A percentile compares a stretch with the other conserved stretches of the same genome.
Evolutionary conservation across 495 filamentous ascomycete species (phyloP).

Genomic region (Hypoxylon fragiforme): DNA sequence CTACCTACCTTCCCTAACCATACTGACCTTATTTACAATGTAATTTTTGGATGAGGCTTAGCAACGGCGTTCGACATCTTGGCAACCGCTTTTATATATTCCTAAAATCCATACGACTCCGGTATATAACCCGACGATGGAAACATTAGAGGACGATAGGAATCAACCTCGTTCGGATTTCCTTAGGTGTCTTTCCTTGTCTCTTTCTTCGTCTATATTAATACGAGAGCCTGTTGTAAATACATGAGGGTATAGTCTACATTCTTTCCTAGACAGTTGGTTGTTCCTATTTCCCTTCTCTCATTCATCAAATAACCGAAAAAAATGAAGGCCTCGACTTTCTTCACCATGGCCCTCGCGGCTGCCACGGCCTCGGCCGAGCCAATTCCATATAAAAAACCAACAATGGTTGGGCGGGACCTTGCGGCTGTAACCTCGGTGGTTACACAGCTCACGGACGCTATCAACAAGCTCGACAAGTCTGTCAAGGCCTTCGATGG

Average conservation of each 20-base stretch:
- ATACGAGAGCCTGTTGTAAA: conserved; percentile 1
- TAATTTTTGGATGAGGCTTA: conserved; percentile 13
- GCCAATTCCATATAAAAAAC: conserved; percentile 25
- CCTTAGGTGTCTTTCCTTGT: conserved; percentile 7
- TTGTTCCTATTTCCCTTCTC: conserved; percentile 8
- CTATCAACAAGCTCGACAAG: conserved; percentile 41
- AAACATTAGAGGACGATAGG: not conserved
- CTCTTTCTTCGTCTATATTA: not conserved
- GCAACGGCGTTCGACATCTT: conserved; percentile 20
- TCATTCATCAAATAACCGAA: conserved; percentile 1
- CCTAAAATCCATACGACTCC: not conserved
- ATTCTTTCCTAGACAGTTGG: conserved; percentile 23
- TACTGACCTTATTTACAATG: not conserved
- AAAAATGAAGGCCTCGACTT: conserved; percentile 49
- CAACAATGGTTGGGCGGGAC: conserved; percentile 40
- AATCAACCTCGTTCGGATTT: conserved; percentile 2
- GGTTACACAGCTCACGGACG: conserved; percentile 36
- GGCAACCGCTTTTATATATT: conserved; percentile 1
- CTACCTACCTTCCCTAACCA: not conserved
- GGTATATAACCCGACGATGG: conserved; percentile 16
- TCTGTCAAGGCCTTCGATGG: conserved; percentile 42
- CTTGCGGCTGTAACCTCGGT: conserved; percentile 38
- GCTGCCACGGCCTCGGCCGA: conserved; percentile 15
- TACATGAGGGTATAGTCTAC: conserved; percentile 1
- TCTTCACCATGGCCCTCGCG: conserved; percentile 38